Conservation (phyloP, 2,329 filamentous ascomycete species). For the Ilyonectria sp. region DNA sequence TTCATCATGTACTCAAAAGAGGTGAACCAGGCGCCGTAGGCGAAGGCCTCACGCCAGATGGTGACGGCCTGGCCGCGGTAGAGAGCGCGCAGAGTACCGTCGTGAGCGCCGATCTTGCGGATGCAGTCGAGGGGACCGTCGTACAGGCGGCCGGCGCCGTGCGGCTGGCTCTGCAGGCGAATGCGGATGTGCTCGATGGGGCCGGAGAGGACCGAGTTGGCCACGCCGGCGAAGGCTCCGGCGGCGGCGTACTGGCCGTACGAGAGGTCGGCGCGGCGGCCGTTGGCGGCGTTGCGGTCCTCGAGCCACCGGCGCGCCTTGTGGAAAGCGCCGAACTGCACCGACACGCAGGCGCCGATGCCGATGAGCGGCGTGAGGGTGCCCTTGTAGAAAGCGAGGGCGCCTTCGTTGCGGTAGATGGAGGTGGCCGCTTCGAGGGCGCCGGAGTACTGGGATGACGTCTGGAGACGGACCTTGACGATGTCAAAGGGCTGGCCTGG, state of each 20-base stretch:
- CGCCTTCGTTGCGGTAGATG: slow-evolving; percentile 91
- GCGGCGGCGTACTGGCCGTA: slow-evolving; percentile 92
- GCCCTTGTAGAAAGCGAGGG: slow-evolving; percentile 97
- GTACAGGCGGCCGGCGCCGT: slow-evolving; percentile 86
- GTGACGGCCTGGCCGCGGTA: slow-evolving; percentile 94
- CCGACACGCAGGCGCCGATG: slow-evolving; percentile 97
- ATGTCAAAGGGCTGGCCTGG: slow-evolving; percentile 86
- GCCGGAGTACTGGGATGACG: slow-evolving; percentile 83
- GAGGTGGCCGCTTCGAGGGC: slow-evolving; percentile 85
- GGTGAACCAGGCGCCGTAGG: slow-evolving; percentile 96
- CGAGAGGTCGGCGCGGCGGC: slow-evolving; percentile 71
- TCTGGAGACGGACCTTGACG: slow-evolving; percentile 97
- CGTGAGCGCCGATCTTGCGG: slow-evolving; percentile 79
- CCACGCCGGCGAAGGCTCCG: slow-evolving; percentile 91
- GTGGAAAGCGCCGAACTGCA: slow-evolving; percentile 98
- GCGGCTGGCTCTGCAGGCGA: slow-evolving; percentile 94
- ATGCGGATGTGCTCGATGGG: slow-evolving; percentile 99
- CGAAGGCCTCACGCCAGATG: slow-evolving; percentile 88
- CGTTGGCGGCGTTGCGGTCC: slow-evolving; percentile 75
- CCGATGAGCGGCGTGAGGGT: slow-evolving; percentile 95
- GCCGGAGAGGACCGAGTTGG: slow-evolving; percentile 89
- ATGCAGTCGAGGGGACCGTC: slow-evolving; percentile 90
- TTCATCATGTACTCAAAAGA: slow-evolving; percentile 98
- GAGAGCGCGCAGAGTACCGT: slow-evolving; percentile 78
- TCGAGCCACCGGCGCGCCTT: slow-evolving; percentile 90